Percentiles rank a stretch among this genome's conserved stretches.
Conservation (phyloP, 345 rosid genomes). For the Cochlearia excelsa region DNA sequence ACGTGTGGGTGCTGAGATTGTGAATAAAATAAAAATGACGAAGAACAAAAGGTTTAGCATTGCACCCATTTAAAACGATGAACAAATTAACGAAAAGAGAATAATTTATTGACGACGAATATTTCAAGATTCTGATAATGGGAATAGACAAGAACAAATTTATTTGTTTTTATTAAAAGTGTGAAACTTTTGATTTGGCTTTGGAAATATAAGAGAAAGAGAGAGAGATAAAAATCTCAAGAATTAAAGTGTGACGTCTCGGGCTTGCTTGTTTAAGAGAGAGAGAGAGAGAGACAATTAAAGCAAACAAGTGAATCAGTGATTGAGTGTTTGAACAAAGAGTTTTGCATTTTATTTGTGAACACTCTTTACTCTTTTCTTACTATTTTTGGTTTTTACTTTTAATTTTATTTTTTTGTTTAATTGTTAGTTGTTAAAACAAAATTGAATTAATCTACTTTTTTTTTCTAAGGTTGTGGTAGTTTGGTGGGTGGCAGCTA, state of each 20-base stretch:
- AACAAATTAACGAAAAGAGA: conserved; percentile 3
- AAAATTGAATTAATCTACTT: no score
- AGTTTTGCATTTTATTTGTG: conserved; percentile 19
- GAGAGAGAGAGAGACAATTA: conserved; percentile 7
- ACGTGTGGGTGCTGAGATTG: conserved; percentile 41
- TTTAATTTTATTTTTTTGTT: not conserved
- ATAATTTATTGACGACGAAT: not conserved
- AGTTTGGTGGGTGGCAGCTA: conserved; percentile 22
- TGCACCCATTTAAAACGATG: conserved; percentile 25
- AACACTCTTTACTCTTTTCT: conserved; percentile 12
- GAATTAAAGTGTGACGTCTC: conserved; percentile 27
- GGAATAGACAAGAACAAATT: not conserved
- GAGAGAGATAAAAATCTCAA: conserved; percentile 5
- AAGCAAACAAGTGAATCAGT: conserved; percentile 22
- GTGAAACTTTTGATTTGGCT: conserved; percentile 19
- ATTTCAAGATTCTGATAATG: conserved; percentile 7
- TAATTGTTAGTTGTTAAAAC: not conserved
- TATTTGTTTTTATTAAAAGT: not conserved
- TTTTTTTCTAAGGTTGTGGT: not conserved
- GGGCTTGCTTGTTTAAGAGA: conserved; percentile 22
- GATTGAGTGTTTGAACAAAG: conserved; percentile 21
- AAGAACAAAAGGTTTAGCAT: conserved; percentile 18
- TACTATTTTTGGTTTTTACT: conserved; percentile 25
- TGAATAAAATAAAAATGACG: conserved; percentile 31
- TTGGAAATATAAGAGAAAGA: conserved; percentile 25